These are phyloP conservation scores for Carex cristatella DNA, from an alignment of 176 grass and related monocot genomes.

Conservation along the genomic window DNA sequence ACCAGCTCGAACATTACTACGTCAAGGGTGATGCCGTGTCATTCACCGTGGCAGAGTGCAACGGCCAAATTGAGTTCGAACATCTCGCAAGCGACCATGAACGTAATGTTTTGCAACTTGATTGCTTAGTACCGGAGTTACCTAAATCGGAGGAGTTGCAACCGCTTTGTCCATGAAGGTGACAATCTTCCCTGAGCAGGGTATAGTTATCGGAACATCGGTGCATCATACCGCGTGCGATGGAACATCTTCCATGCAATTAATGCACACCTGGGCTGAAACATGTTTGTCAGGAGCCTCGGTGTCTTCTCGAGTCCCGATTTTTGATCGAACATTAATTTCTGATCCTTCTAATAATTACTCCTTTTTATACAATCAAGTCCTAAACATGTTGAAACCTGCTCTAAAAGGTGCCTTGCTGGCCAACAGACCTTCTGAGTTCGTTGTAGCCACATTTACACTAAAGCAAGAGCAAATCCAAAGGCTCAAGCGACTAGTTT, in stretches of 20 bases:
- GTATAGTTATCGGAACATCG: constrained; percentile 18
- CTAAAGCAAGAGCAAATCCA: not conserved
- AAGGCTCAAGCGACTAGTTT: constrained; percentile 15
- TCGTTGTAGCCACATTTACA: constrained; percentile 1
- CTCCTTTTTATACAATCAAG: not conserved
- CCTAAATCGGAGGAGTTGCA: not conserved
- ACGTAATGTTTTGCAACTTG: not conserved
- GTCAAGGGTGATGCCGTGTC: no score
- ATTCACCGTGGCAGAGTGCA: no score
- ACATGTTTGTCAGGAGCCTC: not conserved
- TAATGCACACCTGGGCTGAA: constrained; percentile 19
- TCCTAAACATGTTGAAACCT: not conserved
- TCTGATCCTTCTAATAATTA: constrained; percentile 7
- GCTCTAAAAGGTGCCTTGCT: not conserved
- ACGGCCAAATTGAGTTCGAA: not conserved
- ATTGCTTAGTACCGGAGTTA: not conserved
- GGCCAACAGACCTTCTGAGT: not conserved
- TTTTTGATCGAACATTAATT: constrained; percentile 18
- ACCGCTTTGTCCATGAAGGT: constrained; percentile 16
- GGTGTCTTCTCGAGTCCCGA: not conserved
- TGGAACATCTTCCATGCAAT: constrained; percentile 18
- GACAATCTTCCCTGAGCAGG: constrained; percentile 11
- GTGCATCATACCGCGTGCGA: constrained; percentile 22
- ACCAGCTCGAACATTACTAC: no score
- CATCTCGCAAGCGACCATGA: not conserved